Evolutionary conservation across 345 rosid species (phyloP), one percentile per base, ranked within the genome.

Genomic region (Zanthoxylum bungeanum): DNA sequence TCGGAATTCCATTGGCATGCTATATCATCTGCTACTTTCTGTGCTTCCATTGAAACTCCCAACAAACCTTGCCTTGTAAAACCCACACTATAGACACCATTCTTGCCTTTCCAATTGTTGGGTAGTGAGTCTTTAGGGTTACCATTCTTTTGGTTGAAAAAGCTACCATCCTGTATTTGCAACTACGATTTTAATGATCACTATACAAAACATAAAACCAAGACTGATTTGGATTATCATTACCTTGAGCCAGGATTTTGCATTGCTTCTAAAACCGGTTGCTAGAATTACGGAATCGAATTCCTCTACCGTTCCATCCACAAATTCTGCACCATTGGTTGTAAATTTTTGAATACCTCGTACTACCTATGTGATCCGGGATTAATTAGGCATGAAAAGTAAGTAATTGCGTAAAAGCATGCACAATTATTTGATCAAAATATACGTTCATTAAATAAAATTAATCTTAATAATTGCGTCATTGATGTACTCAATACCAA

Each of bases 211-310:
- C n/a, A n/a, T n/a, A n/a, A n/a, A n/a, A 56, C 17, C 22, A 0
- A 12, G 2, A 36, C 36, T n/a, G n/a, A n/a, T n/a, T n/a, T n/a
- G n/a, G n/a, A 7, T 4, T 37, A 34, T 27, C 12, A 12, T n/a
- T 71, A 79, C 87, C 83, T 74, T 76, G 36, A 85, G 79, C 88
- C 88, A 85, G 25, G 78, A 73, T 22, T 74, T 58, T 19, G 78
- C 82, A 42, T 78, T 85, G 80, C 79, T 80, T 80, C 71, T 82
- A 67, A 76, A 85, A 36, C 86, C 88, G 14, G 88, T 85, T 34
- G 88, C 88, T 59, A 80, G 50, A 63, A 85, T 78, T 49, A 80
- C 81, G 16, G 83, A 56, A 34, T 78, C 84, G 28, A 75, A 85
- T 59, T 82, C 81, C 76, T 72, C 44, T 34, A 74, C 76, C 21